Percentiles rank a stretch among this genome's conserved stretches.
Conservation (phyloP, 139 green algal species). For the Micromonas pusilla region DNA sequence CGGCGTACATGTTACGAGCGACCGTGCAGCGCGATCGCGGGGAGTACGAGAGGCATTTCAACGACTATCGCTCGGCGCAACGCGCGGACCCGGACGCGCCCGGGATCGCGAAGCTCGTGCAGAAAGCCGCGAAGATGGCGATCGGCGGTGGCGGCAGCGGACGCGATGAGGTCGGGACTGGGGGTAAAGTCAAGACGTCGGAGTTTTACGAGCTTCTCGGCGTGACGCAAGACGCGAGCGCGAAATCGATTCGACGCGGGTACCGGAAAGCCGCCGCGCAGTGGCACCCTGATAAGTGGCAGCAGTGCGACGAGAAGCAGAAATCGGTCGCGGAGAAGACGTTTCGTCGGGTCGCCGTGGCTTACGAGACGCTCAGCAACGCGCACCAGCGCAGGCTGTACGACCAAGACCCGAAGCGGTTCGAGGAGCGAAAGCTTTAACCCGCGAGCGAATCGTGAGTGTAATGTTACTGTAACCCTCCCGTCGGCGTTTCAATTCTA, state of each 20-base stretch:
- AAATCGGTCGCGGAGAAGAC: not conserved
- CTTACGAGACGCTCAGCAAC: not conserved
- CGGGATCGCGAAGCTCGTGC: not conserved
- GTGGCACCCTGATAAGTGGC: conserved; percentile 36
- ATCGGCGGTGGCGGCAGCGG: too few species aligned
- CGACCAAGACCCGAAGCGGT: not conserved
- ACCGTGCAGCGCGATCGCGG: not conserved
- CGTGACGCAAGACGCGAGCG: not conserved
- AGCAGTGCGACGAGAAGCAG: not conserved
- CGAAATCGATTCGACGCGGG: conserved; percentile 14
- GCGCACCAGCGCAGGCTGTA: not conserved
- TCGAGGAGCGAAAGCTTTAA: not conserved
- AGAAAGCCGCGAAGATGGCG: not conserved
- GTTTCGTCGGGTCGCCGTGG: not conserved
- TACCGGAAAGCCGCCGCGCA: conserved; percentile 28
- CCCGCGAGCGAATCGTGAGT: not conserved
- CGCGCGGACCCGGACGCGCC: not conserved
- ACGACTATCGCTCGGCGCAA: not conserved
- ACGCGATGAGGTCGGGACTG: too few species aligned
- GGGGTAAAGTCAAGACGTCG: not conserved
- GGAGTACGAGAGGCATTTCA: not conserved
- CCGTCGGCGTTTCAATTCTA: too few species aligned
- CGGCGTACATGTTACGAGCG: not conserved
- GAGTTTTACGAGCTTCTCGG: conserved; percentile 11
- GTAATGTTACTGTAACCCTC: not conserved